Evolutionary conservation across 352 stramenopile species (phyloP), one percentile per base, ranked within the genome.

Genomic region (Pythium vanterpoolii): DNA sequence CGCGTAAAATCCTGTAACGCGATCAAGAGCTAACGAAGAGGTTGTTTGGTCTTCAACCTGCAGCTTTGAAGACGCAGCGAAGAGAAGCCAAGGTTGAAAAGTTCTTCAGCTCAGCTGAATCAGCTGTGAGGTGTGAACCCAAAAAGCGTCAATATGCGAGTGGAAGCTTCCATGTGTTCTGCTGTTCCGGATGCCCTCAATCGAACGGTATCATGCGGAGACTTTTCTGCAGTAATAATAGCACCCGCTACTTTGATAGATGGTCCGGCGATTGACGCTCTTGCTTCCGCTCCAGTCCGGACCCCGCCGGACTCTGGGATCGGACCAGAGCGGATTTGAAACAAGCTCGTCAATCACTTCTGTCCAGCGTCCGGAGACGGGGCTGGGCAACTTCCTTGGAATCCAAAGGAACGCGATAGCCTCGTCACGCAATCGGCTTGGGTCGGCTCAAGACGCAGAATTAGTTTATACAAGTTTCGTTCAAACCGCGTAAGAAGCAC

Each of bases 341-440:
- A 14, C 11, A 18, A 14, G 33, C 33, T 9, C 33, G 10, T 38
- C 33, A 38, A 38, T 38, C 33, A 14, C 33, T 18, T 18, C 18
- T 44, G n/a, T 8, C n/a, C 38, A 8, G 1, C 23, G 19, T 18
- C 10, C 31, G 8, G 39, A 45, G 31, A 43, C 27, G 21, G 44
- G 44, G 24, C 26, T 28, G 33, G 21, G 33, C 38, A 8, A 23
- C 23, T n/a, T 44, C 38, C 18, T 24, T 44, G 16, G n/a, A n/a
- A n/a, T n/a, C n/a, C n/a, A n/a, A n/a, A n/a, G 38, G 38, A 44
- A 44, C n/a, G n/a, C 49, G 24, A 36, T 56, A 19, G 30, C 21
- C 54, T 28, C 54, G 43, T 61, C 54, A 61, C 54, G 54, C 54
- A 19, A 61, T 61, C 54, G 40, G 4, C 7, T 3, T 33, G 27